Percentiles rank a stretch among this genome's conserved stretches.
These are phyloP conservation scores for Neurospora cerealis DNA, from an alignment of 495 filamentous ascomycete species.

Conservation along the genomic window DNA sequence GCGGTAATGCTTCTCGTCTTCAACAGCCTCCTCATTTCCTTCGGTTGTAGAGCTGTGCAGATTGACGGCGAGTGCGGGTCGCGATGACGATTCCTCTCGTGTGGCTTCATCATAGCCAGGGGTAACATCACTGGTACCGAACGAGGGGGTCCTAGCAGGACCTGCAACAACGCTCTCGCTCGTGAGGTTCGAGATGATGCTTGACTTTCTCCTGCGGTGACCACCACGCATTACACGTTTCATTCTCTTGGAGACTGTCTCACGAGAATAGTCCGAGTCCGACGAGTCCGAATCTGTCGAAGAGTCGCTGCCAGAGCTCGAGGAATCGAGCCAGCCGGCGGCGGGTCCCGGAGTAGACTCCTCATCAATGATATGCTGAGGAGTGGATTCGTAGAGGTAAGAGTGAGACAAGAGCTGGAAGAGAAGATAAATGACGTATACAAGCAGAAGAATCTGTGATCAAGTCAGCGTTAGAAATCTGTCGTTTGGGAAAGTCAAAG, in stretches of 20 bases:
- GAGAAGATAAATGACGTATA: conserved; percentile 76
- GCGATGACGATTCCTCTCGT: conserved; percentile 23
- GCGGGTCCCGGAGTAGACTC: conserved; percentile 76
- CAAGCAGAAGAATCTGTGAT: conserved; percentile 57
- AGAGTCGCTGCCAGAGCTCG: conserved; percentile 56
- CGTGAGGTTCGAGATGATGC: conserved; percentile 56
- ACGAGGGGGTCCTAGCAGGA: conserved; percentile 26
- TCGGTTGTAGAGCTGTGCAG: conserved; percentile 9
- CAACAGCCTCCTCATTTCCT: conserved; percentile 27
- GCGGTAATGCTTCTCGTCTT: conserved; percentile 27
- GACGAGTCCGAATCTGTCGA: conserved; percentile 53
- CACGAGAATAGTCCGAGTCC: conserved; percentile 54
- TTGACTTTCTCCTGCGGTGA: conserved; percentile 61
- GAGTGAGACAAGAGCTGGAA: conserved; percentile 90
- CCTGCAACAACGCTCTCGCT: conserved; percentile 16
- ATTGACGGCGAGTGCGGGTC: conserved; percentile 10
- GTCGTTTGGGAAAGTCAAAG: conserved; percentile 2
- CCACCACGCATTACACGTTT: conserved; percentile 54
- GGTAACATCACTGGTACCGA: conserved; percentile 24
- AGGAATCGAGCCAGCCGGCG: conserved; percentile 68
- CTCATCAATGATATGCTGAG: conserved; percentile 81
- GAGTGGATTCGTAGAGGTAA: conserved; percentile 84
- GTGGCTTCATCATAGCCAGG: conserved; percentile 19
- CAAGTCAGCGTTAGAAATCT: conserved; percentile 2
- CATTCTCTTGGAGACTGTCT: conserved; percentile 64